Base-by-base conservation (phyloP, 768 basidiomycete species). In the Agaricus subrufescens region DNA sequence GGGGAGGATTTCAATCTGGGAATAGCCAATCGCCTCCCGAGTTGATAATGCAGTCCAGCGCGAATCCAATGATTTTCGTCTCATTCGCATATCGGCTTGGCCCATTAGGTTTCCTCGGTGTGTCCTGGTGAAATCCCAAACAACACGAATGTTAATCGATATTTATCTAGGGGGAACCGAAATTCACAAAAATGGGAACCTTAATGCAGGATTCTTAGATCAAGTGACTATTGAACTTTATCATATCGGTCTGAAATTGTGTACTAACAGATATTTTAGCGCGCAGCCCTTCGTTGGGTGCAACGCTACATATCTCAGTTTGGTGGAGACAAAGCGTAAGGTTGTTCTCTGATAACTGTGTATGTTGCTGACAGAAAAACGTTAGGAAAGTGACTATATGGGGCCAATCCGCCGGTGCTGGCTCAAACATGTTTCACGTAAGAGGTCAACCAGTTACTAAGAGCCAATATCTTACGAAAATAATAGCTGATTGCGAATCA, bases 71-170 rank as follows among this genome's bases (percentile, higher is more conserved):
- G 55, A 69, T 77, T 11, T 75, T 75, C 52, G 73, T 71, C 1
- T 71, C 76, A 1, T 75, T 77, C 44, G 71, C 73, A 57, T 76
- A 77, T 60, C 69, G 75, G 4, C 60, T 77, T 2, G 73, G 75
- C 5, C 71, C 72, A 50, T 73, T 75, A 45, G 75, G 75, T 0
- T 76, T 76, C 57, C 64, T 76, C 1, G 73, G 74, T 70, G 57
- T 56, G 67, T 45, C 25, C 31, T 8, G 1, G 39, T 51, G 42
- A 39, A 30, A 26, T 19, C 30, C 25, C 10, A 23, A 15, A 23
- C 9, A 42, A 46, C 9, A 46, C 15, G 30, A 40, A 39, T 44
- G 44, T 49, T 3, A n/a, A 9, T 8, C 9, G 14, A 48, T 19
- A 50, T 15, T 12, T 39, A 31, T 23, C 25, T 30, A 75, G 75